Evolutionary conservation across 2,329 filamentous ascomycete species (phyloP).

Genomic region (Chaetomiaceae sp.): DNA sequence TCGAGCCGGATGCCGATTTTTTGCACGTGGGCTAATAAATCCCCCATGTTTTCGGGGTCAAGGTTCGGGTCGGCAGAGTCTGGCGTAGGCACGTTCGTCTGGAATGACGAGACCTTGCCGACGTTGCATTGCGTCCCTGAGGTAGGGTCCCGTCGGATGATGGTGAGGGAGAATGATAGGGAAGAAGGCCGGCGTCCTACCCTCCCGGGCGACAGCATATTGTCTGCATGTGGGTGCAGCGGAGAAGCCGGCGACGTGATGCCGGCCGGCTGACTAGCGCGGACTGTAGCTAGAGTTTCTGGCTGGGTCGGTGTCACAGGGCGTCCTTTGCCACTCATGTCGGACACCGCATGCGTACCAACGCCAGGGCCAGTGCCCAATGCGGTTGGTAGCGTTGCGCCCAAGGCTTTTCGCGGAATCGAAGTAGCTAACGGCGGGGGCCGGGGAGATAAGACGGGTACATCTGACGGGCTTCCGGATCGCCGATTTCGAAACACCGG

Average conservation of each 20-base stretch:
- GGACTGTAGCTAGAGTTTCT: neutral
- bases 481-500: slow-evolving; percentile 17
- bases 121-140: slow-evolving; percentile 72
- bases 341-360: neutral
- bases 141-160: slow-evolving; percentile 70
- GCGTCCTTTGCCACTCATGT: neutral
- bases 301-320: slow-evolving; percentile 16
- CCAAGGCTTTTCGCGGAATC: slow-evolving; percentile 20
- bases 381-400: neutral
- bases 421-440: neutral
- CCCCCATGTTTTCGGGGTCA: slow-evolving; percentile 26
- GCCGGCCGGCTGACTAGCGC: neutral
- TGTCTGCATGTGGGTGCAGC: neutral
- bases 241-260: slow-evolving; percentile 8
- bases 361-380: neutral
- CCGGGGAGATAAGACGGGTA: slow-evolving; percentile 3
- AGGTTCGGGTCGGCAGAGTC: slow-evolving; percentile 26
- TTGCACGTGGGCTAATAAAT: slow-evolving; percentile 27
- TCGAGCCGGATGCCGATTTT: slow-evolving; percentile 51
- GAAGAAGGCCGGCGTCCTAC: slow-evolving; percentile 11
- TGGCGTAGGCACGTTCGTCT: slow-evolving; percentile 37
- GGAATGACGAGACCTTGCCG: slow-evolving; percentile 57
- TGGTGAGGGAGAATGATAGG: slow-evolving; percentile 51
- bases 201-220: slow-evolving; percentile 8
- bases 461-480: neutral